phyloP scores from a whole-genome alignment of 179 eudicot genomes.

The Spergularia azorica region DNA sequence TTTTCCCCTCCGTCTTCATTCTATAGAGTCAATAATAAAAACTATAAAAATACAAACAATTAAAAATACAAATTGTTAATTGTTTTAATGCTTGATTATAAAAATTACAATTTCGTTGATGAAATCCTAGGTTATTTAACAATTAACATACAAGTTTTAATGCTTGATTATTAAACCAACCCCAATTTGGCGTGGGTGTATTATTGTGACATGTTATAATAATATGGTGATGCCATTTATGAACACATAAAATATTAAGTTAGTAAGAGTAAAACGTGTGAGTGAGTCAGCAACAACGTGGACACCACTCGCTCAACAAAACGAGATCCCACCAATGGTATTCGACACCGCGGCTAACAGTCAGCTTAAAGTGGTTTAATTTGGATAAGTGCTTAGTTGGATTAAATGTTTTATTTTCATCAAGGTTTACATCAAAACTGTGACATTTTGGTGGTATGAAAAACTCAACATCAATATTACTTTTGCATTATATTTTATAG shows the following conservation, averaged over 20 bases:
- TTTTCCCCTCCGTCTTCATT: no score
- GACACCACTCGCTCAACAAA: neutral
- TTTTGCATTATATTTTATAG: neutral
- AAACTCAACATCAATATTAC: neutral
- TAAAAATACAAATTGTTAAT: no score
- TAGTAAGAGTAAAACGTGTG: slow-evolving; percentile 14
- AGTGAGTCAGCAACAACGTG: slow-evolving; percentile 25
- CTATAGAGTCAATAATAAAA: no score
- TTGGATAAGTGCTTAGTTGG: slow-evolving; percentile 18
- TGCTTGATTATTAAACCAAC: no score
- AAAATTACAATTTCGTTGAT: no score
- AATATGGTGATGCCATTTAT: neutral
- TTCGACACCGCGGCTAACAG: slow-evolving; percentile 1
- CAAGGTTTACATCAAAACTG: neutral
- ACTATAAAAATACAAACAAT: no score
- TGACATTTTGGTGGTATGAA: neutral
- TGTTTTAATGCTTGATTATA: no score
- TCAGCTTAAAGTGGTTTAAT: neutral
- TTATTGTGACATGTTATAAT: neutral
- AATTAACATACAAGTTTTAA: no score
- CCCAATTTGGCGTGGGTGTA: no score
- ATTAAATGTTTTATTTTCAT: neutral
- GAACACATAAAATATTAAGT: neutral
- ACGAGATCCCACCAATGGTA: neutral
- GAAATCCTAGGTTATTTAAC: no score